Percentiles rank a stretch among this genome's conserved stretches.
Evolutionary conservation across 2,329 filamentous ascomycete species (phyloP).

Genomic region (Domatiomyces catenatus): DNA sequence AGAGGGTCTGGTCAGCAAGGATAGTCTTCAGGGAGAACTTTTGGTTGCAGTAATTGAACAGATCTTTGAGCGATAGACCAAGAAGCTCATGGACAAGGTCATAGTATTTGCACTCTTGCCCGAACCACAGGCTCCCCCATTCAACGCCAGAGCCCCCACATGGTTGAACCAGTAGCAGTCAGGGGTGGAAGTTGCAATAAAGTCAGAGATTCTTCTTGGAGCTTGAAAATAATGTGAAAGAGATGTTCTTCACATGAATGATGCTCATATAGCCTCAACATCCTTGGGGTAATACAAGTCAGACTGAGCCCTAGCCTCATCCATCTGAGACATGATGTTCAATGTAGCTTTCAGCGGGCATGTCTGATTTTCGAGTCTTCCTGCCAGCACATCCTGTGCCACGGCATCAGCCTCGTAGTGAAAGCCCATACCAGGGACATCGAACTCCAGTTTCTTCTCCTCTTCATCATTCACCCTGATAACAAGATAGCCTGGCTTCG

Average conservation of each 20-base stretch:
- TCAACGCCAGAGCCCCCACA: too few species aligned
- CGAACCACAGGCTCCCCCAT: too few species aligned
- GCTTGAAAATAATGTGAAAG: too few species aligned
- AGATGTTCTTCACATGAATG: too few species aligned
- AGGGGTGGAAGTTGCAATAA: too few species aligned
- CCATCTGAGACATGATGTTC: slow-evolving; percentile 33
- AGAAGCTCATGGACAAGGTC: slow-evolving; percentile 98
- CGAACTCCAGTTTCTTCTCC: slow-evolving; percentile 38
- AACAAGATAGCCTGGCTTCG: slow-evolving; percentile 8
- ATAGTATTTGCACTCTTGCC: slow-evolving; percentile 98
- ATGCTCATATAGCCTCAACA: too few species aligned
- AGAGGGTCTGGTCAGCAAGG: slow-evolving; percentile 94
- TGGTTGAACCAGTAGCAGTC: too few species aligned
- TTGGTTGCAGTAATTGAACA: slow-evolving; percentile 99
- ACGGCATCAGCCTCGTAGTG: slow-evolving; percentile 21
- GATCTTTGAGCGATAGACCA: slow-evolving; percentile 85
- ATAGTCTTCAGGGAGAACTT: slow-evolving; percentile 99
- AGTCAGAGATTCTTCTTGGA: too few species aligned
- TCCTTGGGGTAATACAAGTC: slow-evolving; percentile 5
- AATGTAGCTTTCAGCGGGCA: slow-evolving; percentile 36
- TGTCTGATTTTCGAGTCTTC: slow-evolving; percentile 25
- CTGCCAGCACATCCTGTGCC: slow-evolving; percentile 20
- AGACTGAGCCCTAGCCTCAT: slow-evolving; percentile 29
- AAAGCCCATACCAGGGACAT: too few species aligned
- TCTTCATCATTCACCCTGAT: slow-evolving; percentile 4